phyloP scores from a whole-genome alignment of 495 filamentous ascomycete species.

The Talaromyces nanjingensis region DNA sequence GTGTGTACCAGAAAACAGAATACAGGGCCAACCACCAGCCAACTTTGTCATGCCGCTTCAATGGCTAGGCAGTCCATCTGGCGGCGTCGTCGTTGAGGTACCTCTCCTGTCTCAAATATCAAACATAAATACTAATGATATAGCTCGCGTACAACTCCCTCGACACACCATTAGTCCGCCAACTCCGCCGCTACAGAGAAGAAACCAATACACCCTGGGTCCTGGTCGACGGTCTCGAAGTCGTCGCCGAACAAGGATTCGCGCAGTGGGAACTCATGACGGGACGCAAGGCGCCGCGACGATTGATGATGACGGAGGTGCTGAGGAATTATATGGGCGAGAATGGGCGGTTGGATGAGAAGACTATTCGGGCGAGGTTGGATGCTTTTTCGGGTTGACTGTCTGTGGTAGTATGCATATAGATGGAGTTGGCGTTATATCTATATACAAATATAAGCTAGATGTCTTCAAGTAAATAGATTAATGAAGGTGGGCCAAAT shows the following conservation, averaged over 20 bases:
- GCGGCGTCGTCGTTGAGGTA: constrained; percentile 73
- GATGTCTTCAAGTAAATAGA: not conserved
- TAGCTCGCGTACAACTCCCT: constrained; percentile 69
- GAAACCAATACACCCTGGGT: constrained; percentile 63
- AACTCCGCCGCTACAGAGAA: constrained; percentile 52
- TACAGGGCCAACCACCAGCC: constrained; percentile 55
- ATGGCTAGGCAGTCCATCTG: constrained; percentile 71
- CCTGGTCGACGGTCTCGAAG: constrained; percentile 71
- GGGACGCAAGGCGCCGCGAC: constrained; percentile 68
- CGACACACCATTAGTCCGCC: constrained; percentile 61
- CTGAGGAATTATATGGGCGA: constrained; percentile 43
- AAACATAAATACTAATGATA: not conserved
- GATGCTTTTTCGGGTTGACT: constrained; percentile 19
- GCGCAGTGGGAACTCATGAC: constrained; percentile 81
- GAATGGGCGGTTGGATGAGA: constrained; percentile 35
- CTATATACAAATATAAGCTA: too few species aligned
- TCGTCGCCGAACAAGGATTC: constrained; percentile 74
- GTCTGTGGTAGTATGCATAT: not conserved
- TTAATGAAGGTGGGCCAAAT: not conserved
- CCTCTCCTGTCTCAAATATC: not conserved
- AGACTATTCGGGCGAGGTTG: constrained; percentile 34
- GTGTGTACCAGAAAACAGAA: constrained; percentile 64
- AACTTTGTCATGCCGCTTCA: constrained; percentile 69
- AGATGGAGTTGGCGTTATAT: not conserved
- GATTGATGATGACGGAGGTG: constrained; percentile 65